Base-by-base conservation (phyloP, 495 filamentous ascomycete species). In the Evansstolkia leycettana region DNA sequence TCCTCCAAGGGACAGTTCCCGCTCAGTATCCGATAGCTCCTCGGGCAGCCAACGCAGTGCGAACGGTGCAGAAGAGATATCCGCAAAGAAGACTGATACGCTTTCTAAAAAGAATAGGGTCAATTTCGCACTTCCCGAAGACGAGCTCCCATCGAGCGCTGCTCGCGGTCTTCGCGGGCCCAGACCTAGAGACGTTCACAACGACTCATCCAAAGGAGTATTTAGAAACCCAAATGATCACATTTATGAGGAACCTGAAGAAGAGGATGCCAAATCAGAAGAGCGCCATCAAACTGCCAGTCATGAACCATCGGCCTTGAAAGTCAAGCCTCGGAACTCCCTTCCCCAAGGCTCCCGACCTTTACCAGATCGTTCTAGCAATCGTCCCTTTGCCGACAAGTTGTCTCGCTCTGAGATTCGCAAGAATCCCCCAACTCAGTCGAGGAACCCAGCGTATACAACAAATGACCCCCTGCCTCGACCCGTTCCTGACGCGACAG, bases 171-270 rank as follows among this genome's bases (percentile, higher is more conserved):
- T 18, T 30, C 9, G 40, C 24, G 52, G 45, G 26, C 28, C 58
- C 20, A 58, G 56, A 36, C 37, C 55, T 30, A 50, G 55, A 27
- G 58, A 52, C 18, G 45, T 55, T 16, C 62, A 56, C 31, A 53
- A 48, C 18, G 68, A 67, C 38, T 53, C 57, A 9, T 57, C 54
- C 4, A 62, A 51, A 33, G 62, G 58, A 5, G 55, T 69, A 3
- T 72, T 72, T 39, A 52, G 56, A 16, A 72, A 73, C 30, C 68
- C 81, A 3, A 73, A 80, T 19, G 84, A 92, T 40, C 76, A 88
- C 43, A 94, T 94, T 33, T 94, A 83, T 62, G 85, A 94, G 55
- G 87, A 94, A 42, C 78, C 81, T 2, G 70, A 78, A 35, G 60
- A 66, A 29, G 36, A 54, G 20, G 42, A 40, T 16, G 42, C 35